Evolutionary conservation across 345 rosid genomes (phyloP).

Genomic region (Eucalyptus rudis): DNA sequence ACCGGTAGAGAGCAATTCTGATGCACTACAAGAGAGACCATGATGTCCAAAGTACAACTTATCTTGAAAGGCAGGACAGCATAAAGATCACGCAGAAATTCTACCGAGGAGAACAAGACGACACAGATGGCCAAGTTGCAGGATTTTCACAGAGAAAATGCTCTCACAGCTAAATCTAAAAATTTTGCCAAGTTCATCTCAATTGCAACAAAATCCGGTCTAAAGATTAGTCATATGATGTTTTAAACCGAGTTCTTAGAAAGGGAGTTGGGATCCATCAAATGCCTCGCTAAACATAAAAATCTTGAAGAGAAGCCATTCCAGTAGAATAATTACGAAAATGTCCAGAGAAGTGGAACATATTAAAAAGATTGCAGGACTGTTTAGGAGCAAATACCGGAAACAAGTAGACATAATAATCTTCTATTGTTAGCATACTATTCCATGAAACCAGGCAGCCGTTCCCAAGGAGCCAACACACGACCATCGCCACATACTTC

Average conservation of each 20-base stretch:
- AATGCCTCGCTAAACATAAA: neutral
- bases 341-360: neutral
- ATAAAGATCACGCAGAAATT: neutral
- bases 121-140: neutral
- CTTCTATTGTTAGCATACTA: conserved; percentile 70
- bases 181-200: neutral
- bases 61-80: neutral
- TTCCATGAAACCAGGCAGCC: conserved; percentile 88
- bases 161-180: neutral
- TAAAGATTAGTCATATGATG: neutral
- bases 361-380: neutral
- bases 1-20: neutral
- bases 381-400: conserved; percentile 24
- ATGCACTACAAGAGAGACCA: neutral
- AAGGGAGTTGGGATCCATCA: neutral
- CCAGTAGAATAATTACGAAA: neutral
- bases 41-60: neutral
- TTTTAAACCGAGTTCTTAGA: neutral
- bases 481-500: conserved; percentile 37
- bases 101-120: neutral
- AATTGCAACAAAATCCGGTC: neutral
- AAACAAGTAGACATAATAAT: conserved; percentile 47
- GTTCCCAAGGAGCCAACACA: conserved; percentile 74
- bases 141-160: neutral
- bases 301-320: neutral